phyloP scores from a whole-genome alignment of 805 yeast genomes.

The Lipomyces anomalus region DNA sequence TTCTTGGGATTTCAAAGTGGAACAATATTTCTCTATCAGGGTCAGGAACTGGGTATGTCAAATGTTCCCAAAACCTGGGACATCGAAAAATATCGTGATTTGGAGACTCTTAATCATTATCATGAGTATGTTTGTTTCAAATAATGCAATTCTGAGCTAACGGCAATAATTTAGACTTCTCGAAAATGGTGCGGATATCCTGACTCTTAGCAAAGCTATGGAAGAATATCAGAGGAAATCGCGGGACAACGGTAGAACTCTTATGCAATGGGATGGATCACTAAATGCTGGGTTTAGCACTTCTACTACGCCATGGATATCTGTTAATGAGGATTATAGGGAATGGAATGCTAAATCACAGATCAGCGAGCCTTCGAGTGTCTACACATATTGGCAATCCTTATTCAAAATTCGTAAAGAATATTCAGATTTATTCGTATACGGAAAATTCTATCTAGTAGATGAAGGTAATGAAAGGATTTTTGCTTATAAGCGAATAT shows the following conservation, averaged over 20 bases:
- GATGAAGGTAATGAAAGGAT: not conserved
- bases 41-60: slow-evolving; percentile 44
- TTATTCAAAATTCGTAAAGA: slow-evolving; percentile 42
- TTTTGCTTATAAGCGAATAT: not conserved
- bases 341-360: slow-evolving; percentile 47
- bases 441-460: slow-evolving; percentile 33
- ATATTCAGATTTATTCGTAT: slow-evolving; percentile 40
- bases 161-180: no score
- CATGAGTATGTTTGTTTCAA: no score
- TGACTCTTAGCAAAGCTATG: slow-evolving; percentile 7
- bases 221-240: slow-evolving; percentile 31
- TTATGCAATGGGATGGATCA: slow-evolving; percentile 49
- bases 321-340: slow-evolving; percentile 45
- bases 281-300: slow-evolving; percentile 44
- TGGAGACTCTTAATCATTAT: slow-evolving; percentile 43
- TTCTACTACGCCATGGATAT: slow-evolving; percentile 50
- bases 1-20: slow-evolving; percentile 47
- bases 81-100: slow-evolving; percentile 47
- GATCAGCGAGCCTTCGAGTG: slow-evolving; percentile 42
- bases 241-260: slow-evolving; percentile 52
- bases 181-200: no score
- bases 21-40: slow-evolving; percentile 53
- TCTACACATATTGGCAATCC: slow-evolving; percentile 43
- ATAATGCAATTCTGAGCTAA: no score
- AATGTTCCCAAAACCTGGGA: slow-evolving; percentile 37